These are phyloP conservation scores for Leptographium flavum DNA, from an alignment of 2,329 filamentous ascomycete genomes.

Conservation along the genomic window DNA sequence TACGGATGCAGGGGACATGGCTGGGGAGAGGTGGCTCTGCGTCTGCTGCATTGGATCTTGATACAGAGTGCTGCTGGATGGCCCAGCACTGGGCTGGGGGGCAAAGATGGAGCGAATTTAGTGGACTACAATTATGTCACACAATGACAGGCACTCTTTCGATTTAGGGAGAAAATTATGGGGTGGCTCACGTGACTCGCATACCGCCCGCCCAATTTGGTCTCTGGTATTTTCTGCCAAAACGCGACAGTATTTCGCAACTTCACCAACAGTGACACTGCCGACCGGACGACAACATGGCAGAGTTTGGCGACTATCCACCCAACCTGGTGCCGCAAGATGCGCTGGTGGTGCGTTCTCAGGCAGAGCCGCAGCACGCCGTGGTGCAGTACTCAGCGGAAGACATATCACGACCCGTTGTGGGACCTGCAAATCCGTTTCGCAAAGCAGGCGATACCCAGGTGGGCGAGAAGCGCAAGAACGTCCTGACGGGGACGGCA, in stretches of 20 bases:
- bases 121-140: neutral
- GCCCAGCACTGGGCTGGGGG: neutral
- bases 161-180: neutral
- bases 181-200: neutral
- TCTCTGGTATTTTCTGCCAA: neutral
- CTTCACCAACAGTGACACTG: neutral
- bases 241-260: neutral
- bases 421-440: constrained; percentile 65
- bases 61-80: neutral
- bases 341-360: constrained; percentile 44
- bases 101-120: neutral
- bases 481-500: constrained; percentile 71
- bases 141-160: neutral
- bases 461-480: constrained; percentile 51
- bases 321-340: constrained; percentile 52
- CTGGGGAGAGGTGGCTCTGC: neutral
- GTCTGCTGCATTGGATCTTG: neutral
- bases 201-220: neutral
- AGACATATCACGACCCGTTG: constrained; percentile 48
- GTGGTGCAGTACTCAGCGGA: constrained; percentile 56
- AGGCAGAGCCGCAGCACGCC: constrained; percentile 41
- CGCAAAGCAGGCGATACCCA: constrained; percentile 26
- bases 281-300: constrained; percentile 25
- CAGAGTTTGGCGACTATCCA: constrained; percentile 48
- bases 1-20: neutral